Conservation (phyloP, 2,329 filamentous ascomycete genomes). For the Neurospora sp. region DNA sequence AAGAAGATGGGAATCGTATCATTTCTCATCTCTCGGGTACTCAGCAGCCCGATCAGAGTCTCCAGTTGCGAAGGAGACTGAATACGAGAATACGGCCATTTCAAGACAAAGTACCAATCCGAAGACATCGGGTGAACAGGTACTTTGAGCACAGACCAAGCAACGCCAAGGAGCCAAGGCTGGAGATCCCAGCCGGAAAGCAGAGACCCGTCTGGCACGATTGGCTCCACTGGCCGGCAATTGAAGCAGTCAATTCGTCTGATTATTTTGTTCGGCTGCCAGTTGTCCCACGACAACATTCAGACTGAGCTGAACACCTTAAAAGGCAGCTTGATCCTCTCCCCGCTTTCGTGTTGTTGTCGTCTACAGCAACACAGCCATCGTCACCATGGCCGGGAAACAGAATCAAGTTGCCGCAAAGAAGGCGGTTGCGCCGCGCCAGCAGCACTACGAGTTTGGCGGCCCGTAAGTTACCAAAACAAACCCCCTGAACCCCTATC, state of each 20-base stretch:
- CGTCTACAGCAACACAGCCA: neutral
- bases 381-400: slow-evolving; percentile 12
- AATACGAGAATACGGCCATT: neutral
- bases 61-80: neutral
- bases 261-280: neutral
- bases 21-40: neutral
- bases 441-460: slow-evolving; percentile 41
- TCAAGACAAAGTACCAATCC: neutral
- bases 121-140: neutral
- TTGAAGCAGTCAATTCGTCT: neutral
- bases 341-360: neutral
- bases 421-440: slow-evolving; percentile 9
- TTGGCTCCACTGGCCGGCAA: neutral
- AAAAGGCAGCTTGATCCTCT: neutral
- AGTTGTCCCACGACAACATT: neutral
- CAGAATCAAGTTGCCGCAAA: slow-evolving; percentile 13
- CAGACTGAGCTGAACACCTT: neutral
- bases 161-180: neutral
- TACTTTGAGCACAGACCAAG: neutral
- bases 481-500: neutral
- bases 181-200: neutral
- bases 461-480: slow-evolving; percentile 31
- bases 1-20: neutral
- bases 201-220: neutral
- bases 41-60: neutral